Conservation (phyloP, 1,139 yeast genomes). For the Sugiyamaella novakii region DNA sequence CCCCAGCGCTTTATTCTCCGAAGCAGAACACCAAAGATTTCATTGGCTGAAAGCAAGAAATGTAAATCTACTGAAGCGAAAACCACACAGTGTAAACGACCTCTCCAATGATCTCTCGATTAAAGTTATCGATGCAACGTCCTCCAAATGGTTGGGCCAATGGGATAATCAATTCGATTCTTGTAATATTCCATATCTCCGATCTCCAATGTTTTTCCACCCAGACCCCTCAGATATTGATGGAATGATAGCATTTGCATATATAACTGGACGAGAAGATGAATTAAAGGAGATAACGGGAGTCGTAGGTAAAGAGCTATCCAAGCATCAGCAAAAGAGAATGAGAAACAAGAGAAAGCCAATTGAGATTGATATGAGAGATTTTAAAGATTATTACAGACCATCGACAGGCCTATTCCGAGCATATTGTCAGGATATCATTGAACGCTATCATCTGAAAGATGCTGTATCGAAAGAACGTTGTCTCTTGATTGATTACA, state of each 20-base stretch:
- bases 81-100: constrained; percentile 14
- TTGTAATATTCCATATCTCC: constrained; percentile 49
- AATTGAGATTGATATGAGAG: constrained; percentile 48
- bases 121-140: constrained; percentile 23
- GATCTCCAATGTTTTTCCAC: constrained; percentile 57
- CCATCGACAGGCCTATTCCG: constrained; percentile 49
- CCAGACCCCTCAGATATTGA: constrained; percentile 53
- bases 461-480: constrained; percentile 44
- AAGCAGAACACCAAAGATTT: constrained; percentile 29
- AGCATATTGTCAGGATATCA: constrained; percentile 47
- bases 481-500: constrained; percentile 45
- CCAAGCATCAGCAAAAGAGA: constrained; percentile 51
- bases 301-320: constrained; percentile 52
- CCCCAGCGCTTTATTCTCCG: constrained; percentile 28
- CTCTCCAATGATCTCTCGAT: constrained; percentile 16
- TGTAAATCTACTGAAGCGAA: constrained; percentile 18
- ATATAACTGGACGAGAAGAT: constrained; percentile 41
- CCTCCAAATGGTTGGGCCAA: constrained; percentile 43
- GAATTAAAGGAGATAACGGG: constrained; percentile 50
- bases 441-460: constrained; percentile 43
- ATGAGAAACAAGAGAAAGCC: constrained; percentile 28
- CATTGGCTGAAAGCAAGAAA: constrained; percentile 27
- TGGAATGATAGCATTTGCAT: constrained; percentile 50
- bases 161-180: constrained; percentile 51
- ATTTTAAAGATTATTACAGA: constrained; percentile 51